Base-by-base conservation (phyloP, 805 yeast genomes). In the Saccharomycopsis olivae region DNA sequence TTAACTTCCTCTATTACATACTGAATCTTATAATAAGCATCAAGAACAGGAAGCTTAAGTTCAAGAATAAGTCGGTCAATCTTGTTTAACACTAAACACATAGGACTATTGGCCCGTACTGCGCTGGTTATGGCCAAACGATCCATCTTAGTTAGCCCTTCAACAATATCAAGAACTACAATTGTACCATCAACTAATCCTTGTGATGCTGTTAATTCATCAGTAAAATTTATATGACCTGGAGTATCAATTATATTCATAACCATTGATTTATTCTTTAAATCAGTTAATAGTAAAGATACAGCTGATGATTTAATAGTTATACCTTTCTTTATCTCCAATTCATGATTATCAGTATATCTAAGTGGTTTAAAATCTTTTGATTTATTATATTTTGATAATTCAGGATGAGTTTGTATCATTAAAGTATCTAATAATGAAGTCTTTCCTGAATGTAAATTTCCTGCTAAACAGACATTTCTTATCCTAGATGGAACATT, bases 21-120 rank as follows among this genome's bases (percentile, higher is more conserved):
- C 40, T 72, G 61, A 21, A 92, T 49, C 53, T 92, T 88, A 51
- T 70, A 66, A 53, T 75, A 84, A 1, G 87, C 71, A 47, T 85
- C 95, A 2, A 59, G 49, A 2, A 86, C 85, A 0, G 95, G 83
- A 3, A 89, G 61, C 47, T 74, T 69, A 31, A 88, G 60, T 48
- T 92, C 98, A 32, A 88, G 53, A 1, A 89, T 67, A n/a, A 92
- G 61, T 44, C 96, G 60, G 55, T 92, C 99, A 6, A 94, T 49
- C 57, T 94, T 92, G 58, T 84, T 88, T 4, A 92, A 46, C 4
- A 84, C 72, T 16, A 88, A 57, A 3, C 68, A 59, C 14, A 89
- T 56, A 0, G 77, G 70, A 2, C 76, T 51, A 24, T 73, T 64
- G 13, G 66, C 62, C 28, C 58, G 53, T 3, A 81, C 49, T 0